Conservation (phyloP, 2,329 filamentous ascomycete species). For the Aureobasidium sp. region DNA sequence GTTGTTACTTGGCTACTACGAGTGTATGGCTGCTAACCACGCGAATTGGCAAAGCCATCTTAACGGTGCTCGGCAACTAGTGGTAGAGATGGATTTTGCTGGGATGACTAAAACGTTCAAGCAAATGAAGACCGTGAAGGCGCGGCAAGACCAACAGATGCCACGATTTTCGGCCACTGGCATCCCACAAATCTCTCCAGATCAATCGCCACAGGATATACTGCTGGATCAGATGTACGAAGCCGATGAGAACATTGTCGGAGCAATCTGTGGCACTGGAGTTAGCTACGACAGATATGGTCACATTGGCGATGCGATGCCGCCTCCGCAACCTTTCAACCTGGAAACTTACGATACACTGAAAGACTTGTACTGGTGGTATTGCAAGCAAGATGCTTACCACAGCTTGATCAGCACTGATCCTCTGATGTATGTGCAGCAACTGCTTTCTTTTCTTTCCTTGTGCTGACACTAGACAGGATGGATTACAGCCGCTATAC, state of each 20-base stretch:
- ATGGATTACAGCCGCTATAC: constrained; percentile 73
- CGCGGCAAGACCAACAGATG: constrained; percentile 18
- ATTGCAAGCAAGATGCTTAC: constrained; percentile 85
- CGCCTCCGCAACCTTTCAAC: constrained; percentile 41
- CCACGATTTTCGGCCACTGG: background rate
- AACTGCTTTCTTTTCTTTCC: background rate
- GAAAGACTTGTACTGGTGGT: constrained; percentile 92
- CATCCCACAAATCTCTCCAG: background rate
- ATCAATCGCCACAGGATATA: constrained; percentile 17
- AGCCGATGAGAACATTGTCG: constrained; percentile 49
- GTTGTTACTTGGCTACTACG: constrained; percentile 79
- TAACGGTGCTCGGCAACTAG: constrained; percentile 70
- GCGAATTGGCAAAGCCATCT: constrained; percentile 93
- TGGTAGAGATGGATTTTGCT: constrained; percentile 72
- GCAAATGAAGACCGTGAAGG: constrained; percentile 47
- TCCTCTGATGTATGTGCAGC: constrained; percentile 62
- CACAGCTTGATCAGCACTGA: constrained; percentile 86
- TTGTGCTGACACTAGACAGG: constrained; percentile 38
- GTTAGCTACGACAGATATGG: constrained; percentile 52
- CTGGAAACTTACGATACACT: constrained; percentile 72
- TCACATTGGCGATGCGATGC: constrained; percentile 27
- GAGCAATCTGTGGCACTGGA: constrained; percentile 47
- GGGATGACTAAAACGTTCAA: constrained; percentile 64
- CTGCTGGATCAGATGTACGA: constrained; percentile 31
- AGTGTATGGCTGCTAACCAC: constrained; percentile 90